Evolutionary conservation across 768 basidiomycete genomes (phyloP).

Genomic region (Auricularia heimuer): DNA sequence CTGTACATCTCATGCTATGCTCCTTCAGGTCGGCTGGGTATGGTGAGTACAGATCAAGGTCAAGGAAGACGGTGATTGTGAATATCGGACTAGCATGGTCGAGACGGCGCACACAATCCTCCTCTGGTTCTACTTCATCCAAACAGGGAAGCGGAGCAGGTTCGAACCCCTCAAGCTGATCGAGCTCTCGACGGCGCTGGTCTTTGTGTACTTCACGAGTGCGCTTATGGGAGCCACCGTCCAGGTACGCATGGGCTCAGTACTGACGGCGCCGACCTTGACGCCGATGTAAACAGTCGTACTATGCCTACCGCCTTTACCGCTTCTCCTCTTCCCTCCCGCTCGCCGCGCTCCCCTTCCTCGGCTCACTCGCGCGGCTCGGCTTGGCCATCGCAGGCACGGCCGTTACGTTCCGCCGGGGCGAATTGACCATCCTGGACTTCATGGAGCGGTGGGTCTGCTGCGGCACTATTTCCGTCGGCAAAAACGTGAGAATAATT

Average conservation of each 20-base stretch:
- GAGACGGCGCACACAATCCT: not conserved
- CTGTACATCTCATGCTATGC: not conserved
- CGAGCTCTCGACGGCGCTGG: not conserved
- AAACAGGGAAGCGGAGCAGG: not conserved
- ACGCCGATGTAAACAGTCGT: not conserved
- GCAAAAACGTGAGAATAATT: too few relatives aligned
- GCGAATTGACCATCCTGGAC: not conserved
- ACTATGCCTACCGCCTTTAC: not conserved
- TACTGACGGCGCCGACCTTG: not conserved
- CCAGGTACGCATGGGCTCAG: not conserved
- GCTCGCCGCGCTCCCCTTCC: not conserved
- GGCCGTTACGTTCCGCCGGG: not conserved
- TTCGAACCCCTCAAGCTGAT: not conserved
- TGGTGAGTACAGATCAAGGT: not conserved
- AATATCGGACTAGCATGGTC: not conserved
- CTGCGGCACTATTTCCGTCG: too few relatives aligned
- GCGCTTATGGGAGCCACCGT: not conserved
- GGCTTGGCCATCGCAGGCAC: not conserved
- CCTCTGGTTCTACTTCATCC: not conserved
- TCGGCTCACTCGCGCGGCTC: not conserved
- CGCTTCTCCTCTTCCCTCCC: not conserved
- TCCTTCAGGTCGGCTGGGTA: not conserved
- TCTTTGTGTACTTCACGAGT: not conserved
- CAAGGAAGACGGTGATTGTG: too few relatives aligned
- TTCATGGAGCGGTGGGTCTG: not conserved